A percentile compares a stretch with the other conserved stretches of the same genome.
phyloP scores from a whole-genome alignment of 2,329 filamentous ascomycete genomes.

The Claviceps sp. region DNA sequence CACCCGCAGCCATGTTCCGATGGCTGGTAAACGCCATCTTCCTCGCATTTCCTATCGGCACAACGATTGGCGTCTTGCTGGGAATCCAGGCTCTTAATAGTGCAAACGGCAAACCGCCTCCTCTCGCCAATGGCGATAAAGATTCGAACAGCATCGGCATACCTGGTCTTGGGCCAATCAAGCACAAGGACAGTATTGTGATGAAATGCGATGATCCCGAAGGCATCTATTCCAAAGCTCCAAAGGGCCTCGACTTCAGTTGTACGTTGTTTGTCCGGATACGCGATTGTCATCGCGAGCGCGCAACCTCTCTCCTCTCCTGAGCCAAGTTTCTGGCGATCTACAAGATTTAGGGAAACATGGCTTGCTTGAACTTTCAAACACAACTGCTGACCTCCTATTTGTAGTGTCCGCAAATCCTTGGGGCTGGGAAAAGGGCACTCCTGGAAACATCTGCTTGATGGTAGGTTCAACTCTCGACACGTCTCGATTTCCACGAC shows the following conservation, averaged over 20 bases:
- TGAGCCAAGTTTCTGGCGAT: background rate
- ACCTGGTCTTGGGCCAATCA: slow-evolving; percentile 2
- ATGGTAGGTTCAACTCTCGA: slow-evolving; percentile 24
- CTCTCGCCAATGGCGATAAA: slow-evolving; percentile 22
- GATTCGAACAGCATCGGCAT: background rate
- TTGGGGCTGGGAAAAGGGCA: slow-evolving; percentile 31
- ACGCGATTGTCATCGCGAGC: background rate
- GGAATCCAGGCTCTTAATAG: slow-evolving; percentile 32
- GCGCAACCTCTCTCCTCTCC: no score
- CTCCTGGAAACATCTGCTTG: slow-evolving; percentile 32
- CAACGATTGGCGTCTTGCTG: slow-evolving; percentile 34
- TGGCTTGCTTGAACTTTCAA: background rate
- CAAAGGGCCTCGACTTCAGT: slow-evolving; percentile 29
- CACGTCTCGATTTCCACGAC: no score
- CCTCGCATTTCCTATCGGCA: slow-evolving; percentile 34
- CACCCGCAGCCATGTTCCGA: slow-evolving; percentile 20
- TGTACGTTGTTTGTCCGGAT: slow-evolving; percentile 22
- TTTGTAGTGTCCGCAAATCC: slow-evolving; percentile 40
- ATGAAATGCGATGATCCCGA: slow-evolving; percentile 28
- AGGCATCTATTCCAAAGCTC: slow-evolving; percentile 31
- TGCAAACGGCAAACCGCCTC: slow-evolving; percentile 27
- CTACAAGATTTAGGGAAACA: background rate
- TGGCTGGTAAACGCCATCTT: slow-evolving; percentile 37
- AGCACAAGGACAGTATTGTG: slow-evolving; percentile 21
- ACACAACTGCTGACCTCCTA: background rate